Conservation (phyloP, 495 filamentous ascomycete species). For the Penicillium crystallinum region DNA sequence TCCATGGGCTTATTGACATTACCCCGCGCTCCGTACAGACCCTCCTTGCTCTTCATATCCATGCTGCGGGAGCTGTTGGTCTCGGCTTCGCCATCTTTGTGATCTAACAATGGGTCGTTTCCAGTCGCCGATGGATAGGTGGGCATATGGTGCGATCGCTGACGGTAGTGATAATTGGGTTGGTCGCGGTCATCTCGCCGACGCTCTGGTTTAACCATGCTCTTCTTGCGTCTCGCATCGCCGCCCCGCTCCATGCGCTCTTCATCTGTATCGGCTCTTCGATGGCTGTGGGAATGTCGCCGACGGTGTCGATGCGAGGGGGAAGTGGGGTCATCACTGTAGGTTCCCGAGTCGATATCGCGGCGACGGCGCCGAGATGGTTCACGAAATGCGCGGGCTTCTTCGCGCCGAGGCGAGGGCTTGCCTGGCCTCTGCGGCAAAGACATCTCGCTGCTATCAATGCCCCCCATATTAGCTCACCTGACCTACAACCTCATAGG, state of each 20-base stretch:
- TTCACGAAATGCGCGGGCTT: constrained; percentile 56
- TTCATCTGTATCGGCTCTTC: constrained; percentile 33
- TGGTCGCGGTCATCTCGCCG: constrained; percentile 74
- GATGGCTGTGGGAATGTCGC: constrained; percentile 34
- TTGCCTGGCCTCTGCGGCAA: constrained; percentile 60
- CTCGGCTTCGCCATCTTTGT: constrained; percentile 52
- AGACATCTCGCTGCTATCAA: constrained; percentile 47
- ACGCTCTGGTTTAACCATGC: constrained; percentile 82
- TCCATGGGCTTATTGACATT: constrained; percentile 48
- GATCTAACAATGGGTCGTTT: constrained; percentile 76
- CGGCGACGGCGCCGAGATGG: constrained; percentile 63
- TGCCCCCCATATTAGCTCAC: background rate
- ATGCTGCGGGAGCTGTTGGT: constrained; percentile 52
- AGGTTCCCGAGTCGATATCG: constrained; percentile 61
- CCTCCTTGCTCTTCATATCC: constrained; percentile 46
- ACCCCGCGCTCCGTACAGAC: constrained; percentile 32
- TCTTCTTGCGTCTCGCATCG: constrained; percentile 61
- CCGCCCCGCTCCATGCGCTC: constrained; percentile 34
- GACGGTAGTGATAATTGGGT: constrained; percentile 89
- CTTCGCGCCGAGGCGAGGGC: constrained; percentile 55
- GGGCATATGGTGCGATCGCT: constrained; percentile 74
- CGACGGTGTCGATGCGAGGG: constrained; percentile 30
- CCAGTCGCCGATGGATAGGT: constrained; percentile 86
- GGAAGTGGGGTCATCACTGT: constrained; percentile 40
- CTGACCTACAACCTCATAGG: background rate